phyloP scores from a whole-genome alignment of 805 yeast genomes.

The Metschnikowia cerradonensis region DNA sequence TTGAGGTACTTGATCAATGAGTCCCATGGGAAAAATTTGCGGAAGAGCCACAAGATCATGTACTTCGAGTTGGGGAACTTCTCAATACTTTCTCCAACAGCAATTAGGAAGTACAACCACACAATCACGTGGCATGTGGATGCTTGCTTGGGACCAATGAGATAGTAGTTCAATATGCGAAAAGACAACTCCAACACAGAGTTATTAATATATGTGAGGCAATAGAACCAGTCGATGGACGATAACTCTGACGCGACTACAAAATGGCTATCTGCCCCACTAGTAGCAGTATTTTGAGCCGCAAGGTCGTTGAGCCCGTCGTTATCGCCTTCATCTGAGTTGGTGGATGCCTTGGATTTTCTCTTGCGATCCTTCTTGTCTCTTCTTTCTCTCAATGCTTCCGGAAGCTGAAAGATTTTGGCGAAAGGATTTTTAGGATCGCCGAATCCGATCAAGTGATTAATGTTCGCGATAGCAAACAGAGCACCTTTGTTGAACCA shows the following conservation, averaged over 20 bases:
- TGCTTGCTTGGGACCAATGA: slow-evolving; percentile 66
- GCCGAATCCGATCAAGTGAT: slow-evolving; percentile 75
- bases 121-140: slow-evolving; percentile 72
- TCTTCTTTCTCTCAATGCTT: slow-evolving; percentile 64
- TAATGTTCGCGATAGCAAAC: slow-evolving; percentile 72
- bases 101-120: slow-evolving; percentile 68
- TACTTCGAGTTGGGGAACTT: slow-evolving; percentile 43
- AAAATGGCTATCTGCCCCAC: slow-evolving; percentile 28
- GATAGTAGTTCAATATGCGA: slow-evolving; percentile 60
- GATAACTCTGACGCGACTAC: slow-evolving; percentile 34
- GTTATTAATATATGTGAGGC: slow-evolving; percentile 53
- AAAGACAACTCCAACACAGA: slow-evolving; percentile 67
- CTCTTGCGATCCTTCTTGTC: slow-evolving; percentile 68
- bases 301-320: slow-evolving; percentile 16
- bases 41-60: slow-evolving; percentile 49
- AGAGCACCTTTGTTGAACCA: slow-evolving; percentile 76
- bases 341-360: slow-evolving; percentile 27
- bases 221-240: slow-evolving; percentile 50
- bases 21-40: slow-evolving; percentile 66
- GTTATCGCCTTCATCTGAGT: slow-evolving; percentile 12
- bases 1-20: slow-evolving; percentile 60
- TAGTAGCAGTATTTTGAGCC: slow-evolving; percentile 9
- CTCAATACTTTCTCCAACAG: slow-evolving; percentile 55
- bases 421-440: slow-evolving; percentile 75
- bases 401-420: slow-evolving; percentile 65